Evolutionary conservation across 2,329 filamentous ascomycete species (phyloP).

Genomic region (Dothistroma septosporum): DNA sequence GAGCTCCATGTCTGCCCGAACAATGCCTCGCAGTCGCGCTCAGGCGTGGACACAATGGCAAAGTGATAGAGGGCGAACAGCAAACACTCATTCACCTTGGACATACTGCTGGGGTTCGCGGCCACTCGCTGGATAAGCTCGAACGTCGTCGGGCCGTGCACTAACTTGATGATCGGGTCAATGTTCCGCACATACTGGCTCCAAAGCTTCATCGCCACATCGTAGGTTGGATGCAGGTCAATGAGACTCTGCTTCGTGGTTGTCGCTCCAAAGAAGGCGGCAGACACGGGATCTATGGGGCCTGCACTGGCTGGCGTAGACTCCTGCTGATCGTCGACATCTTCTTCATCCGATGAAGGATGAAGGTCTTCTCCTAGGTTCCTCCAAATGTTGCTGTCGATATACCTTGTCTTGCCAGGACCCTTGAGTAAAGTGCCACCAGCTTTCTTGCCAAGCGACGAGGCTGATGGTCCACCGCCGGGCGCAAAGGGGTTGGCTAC

Average conservation of each 20-base stretch:
- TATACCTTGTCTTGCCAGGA: constrained; percentile 41
- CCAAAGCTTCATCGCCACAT: constrained; percentile 48
- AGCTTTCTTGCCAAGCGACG: no score
- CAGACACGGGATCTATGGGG: constrained; percentile 27
- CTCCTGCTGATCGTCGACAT: constrained; percentile 21
- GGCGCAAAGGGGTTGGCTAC: background rate
- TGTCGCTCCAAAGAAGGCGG: constrained; percentile 21
- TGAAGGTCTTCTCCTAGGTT: constrained; percentile 29
- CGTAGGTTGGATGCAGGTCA: constrained; percentile 52
- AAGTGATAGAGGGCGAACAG: constrained; percentile 60
- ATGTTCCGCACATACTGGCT: constrained; percentile 67
- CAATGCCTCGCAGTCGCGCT: constrained; percentile 44
- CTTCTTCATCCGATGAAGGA: constrained; percentile 28
- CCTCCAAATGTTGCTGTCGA: constrained; percentile 37
- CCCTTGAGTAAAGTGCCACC: constrained; percentile 28
- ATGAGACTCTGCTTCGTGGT: constrained; percentile 20
- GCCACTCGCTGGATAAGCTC: constrained; percentile 49
- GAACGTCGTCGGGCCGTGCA: constrained; percentile 57
- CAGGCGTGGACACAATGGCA: constrained; percentile 49
- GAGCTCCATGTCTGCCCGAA: constrained; percentile 48
- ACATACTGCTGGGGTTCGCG: constrained; percentile 49
- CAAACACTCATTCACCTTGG: constrained; percentile 56
- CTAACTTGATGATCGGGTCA: constrained; percentile 65
- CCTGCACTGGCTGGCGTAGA: constrained; percentile 22
- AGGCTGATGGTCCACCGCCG: background rate